Evolutionary conservation across 108 stramenopile genomes (phyloP).

Genomic region (Hondaea fermentalgiana): DNA sequence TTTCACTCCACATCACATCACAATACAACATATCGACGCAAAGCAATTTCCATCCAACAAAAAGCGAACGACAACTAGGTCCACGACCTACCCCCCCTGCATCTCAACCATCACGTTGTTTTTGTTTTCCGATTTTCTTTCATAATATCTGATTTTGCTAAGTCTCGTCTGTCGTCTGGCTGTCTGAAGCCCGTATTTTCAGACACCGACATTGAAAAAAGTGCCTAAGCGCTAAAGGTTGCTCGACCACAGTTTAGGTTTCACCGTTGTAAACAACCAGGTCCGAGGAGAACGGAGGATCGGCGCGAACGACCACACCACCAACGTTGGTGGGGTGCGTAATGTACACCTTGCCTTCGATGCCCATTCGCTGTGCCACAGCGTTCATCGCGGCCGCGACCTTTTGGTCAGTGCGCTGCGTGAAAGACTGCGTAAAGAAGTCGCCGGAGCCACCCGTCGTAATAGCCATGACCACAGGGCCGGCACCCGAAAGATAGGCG

Average conservation of each 20-base stretch:
- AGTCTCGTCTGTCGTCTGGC: no score
- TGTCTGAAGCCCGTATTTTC: no score
- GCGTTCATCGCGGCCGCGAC: constrained; percentile 90
- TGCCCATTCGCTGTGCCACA: constrained; percentile 51
- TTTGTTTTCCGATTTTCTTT: no score
- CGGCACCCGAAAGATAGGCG: constrained; percentile 85
- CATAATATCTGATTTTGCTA: no score
- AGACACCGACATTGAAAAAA: no score
- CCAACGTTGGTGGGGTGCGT: constrained; percentile 40
- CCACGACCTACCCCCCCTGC: no score
- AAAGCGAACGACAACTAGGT: no score
- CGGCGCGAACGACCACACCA: constrained; percentile 35
- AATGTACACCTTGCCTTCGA: constrained; percentile 47
- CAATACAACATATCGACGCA: no score
- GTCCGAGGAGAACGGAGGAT: constrained; percentile 21
- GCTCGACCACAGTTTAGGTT: background rate
- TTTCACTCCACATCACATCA: no score
- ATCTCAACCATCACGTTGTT: no score
- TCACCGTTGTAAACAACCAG: constrained; percentile 2
- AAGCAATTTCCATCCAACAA: no score
- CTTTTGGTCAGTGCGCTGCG: constrained; percentile 78
- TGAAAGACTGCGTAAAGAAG: constrained; percentile 89
- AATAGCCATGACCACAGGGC: constrained; percentile 93
- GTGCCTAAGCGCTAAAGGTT: no score
- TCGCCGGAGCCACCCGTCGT: constrained; percentile 90